Conservation (phyloP, 2,329 filamentous ascomycete genomes). For the Beauveria brongniartii region DNA sequence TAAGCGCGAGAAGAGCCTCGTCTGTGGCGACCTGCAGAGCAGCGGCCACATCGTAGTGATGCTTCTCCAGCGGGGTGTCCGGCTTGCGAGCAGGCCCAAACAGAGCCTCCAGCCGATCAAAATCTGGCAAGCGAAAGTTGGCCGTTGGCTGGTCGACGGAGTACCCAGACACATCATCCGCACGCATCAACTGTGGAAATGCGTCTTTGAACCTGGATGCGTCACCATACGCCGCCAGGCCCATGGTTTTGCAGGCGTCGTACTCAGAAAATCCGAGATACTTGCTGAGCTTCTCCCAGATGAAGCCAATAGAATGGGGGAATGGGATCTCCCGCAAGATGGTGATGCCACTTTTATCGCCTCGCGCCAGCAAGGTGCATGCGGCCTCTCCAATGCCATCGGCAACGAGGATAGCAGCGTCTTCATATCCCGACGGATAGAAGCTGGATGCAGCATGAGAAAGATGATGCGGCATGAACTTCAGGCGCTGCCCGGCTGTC, state of each 20-base stretch:
- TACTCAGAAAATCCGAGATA: slow-evolving; percentile 4
- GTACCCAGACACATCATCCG: background rate
- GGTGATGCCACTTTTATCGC: slow-evolving; percentile 15
- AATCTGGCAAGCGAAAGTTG: slow-evolving; percentile 4
- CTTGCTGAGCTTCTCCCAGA: slow-evolving; percentile 7
- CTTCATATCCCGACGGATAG: background rate
- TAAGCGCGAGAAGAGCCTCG: background rate
- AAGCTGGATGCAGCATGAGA: slow-evolving; percentile 4
- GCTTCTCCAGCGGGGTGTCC: background rate
- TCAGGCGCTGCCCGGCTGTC: background rate
- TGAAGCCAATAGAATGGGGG: slow-evolving; percentile 3
- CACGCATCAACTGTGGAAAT: background rate
- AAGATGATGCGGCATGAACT: slow-evolving; percentile 4
- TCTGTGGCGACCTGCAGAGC: slow-evolving; percentile 5
- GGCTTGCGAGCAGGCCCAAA: background rate
- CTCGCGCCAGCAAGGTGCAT: background rate
- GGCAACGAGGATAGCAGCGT: slow-evolving; percentile 5
- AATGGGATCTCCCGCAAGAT: slow-evolving; percentile 11
- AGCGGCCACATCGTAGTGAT: slow-evolving; percentile 2
- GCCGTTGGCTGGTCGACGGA: background rate
- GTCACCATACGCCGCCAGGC: background rate
- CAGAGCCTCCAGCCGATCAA: background rate
- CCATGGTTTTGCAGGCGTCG: slow-evolving; percentile 6
- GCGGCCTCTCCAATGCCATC: slow-evolving; percentile 6
- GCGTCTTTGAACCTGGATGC: background rate